phyloP scores from a whole-genome alignment of 768 basidiomycete genomes.

The Russula sp. region DNA sequence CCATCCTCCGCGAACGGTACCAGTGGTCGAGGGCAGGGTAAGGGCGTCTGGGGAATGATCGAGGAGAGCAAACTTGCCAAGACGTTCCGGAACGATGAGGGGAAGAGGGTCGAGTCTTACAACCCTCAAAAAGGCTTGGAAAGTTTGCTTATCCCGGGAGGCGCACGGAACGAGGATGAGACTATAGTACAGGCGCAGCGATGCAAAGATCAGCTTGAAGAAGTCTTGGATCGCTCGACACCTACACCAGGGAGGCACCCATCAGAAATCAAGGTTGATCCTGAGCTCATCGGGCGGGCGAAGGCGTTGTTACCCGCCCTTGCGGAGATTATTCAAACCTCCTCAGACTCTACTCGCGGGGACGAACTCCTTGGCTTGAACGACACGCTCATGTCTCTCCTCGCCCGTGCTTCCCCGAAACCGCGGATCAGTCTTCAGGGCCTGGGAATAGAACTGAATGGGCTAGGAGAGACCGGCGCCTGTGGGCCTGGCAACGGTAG shows the following conservation, averaged over 20 bases:
- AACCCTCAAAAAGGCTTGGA: slow-evolving; percentile 23
- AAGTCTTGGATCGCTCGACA: slow-evolving; percentile 24
- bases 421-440: slow-evolving; percentile 15
- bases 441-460: slow-evolving; percentile 20
- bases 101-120: slow-evolving; percentile 43
- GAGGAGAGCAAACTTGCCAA: slow-evolving; percentile 80
- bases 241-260: slow-evolving; percentile 23
- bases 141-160: slow-evolving; percentile 19
- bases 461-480: neutral
- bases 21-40: slow-evolving; percentile 50
- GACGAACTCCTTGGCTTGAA: slow-evolving; percentile 66
- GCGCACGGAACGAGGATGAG: slow-evolving; percentile 37
- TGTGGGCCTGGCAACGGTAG: neutral
- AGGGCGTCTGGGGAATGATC: slow-evolving; percentile 79
- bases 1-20: slow-evolving; percentile 25
- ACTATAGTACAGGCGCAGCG: slow-evolving; percentile 42
- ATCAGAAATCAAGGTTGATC: slow-evolving; percentile 24
- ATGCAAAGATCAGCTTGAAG: slow-evolving; percentile 30
- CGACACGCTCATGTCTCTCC: slow-evolving; percentile 56
- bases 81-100: slow-evolving; percentile 54
- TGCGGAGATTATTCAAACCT: slow-evolving; percentile 46
- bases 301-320: slow-evolving; percentile 49
- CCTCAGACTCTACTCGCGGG: slow-evolving; percentile 53
- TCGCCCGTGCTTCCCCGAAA: slow-evolving; percentile 36
- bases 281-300: slow-evolving; percentile 45